Evolutionary conservation across 352 stramenopile genomes (phyloP), one percentile per base, ranked within the genome.

Genomic region (Globisporangium nunn): DNA sequence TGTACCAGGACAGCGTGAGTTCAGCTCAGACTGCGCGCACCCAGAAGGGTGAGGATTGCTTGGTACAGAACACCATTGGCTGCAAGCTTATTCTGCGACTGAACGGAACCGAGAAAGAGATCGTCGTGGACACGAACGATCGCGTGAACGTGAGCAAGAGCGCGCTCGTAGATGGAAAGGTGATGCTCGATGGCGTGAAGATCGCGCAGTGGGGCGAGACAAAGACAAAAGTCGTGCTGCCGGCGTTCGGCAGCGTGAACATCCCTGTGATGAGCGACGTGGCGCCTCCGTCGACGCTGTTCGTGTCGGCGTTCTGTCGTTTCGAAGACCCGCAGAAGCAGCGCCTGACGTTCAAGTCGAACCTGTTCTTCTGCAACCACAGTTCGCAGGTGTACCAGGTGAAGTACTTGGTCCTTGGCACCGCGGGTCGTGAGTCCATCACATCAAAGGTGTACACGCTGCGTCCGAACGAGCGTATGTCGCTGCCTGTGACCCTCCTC

Each of bases 331-430:
- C 78, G 17, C 59, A 53, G 12, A 74, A 77, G 35, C 78, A 87
- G 37, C 69, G 78, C 0, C 72, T 95, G 33, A 74, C 86, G 46
- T 68, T 95, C 33, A 81, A 87, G 66, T 91, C 85, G 30, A 93
- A 90, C 54, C 63, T 88, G 43, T 90, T 78, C 55, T 78, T 95
- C 41, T 85, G 73, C 61, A 95, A 95, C 64, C 75, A 85, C 54
- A 93, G 79, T 49, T 80, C 76, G 4, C 67, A 91, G 43, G 68
- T 67, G 30, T 91, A 90, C 55, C 72, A 90, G 30, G 64, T 93
- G 33, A 88, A 87, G 59, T 93, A 91, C 35, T 46, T 93, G 54
- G 71, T 64, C 40, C 64, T 88, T 56, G 78, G 72, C 33, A 75
- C 66, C 31, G 68, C 78, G 51, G 70, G 67, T 2, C 70, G 74